Conservation (phyloP, 345 rosid species). For the Bruguiera gymnorhiza region DNA sequence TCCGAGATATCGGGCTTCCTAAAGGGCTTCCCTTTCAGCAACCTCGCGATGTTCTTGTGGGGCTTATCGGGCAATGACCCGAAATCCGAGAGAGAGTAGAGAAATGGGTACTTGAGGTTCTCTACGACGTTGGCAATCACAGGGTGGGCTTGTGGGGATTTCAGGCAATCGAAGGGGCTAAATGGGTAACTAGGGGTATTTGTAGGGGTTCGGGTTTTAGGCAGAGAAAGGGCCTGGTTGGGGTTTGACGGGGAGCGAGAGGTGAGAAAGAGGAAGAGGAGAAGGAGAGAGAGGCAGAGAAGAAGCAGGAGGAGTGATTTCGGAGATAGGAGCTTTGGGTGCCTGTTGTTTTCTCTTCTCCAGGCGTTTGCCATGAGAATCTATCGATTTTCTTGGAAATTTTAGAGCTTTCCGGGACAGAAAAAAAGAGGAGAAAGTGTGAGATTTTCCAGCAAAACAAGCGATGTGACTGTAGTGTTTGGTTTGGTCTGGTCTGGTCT, state of each 20-base stretch:
- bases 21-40: conserved; percentile 87
- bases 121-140: conserved; percentile 82
- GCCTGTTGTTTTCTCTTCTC: conserved; percentile 14
- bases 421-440: too few species aligned
- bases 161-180: conserved; percentile 63
- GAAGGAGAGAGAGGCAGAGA: conserved; percentile 42
- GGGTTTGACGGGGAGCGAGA: conserved; percentile 19
- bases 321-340: conserved; percentile 32
- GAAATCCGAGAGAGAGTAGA: conserved; percentile 80
- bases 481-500: too few species aligned
- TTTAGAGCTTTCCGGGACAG: neutral
- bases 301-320: conserved; percentile 39
- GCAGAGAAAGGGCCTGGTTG: neutral
- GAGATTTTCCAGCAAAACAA: too few species aligned
- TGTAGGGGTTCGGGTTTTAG: conserved; percentile 28
- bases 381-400: neutral
- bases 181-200: conserved; percentile 31
- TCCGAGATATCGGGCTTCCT: conserved; percentile 86
- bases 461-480: too few species aligned
- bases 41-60: conserved; percentile 85
- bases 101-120: conserved; percentile 70
- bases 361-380: neutral
- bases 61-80: conserved; percentile 90
- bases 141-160: conserved; percentile 78
- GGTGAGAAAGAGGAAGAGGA: conserved; percentile 36